Conservation (phyloP, 805 yeast genomes). For the Schizosaccharomyces lindneri region DNA sequence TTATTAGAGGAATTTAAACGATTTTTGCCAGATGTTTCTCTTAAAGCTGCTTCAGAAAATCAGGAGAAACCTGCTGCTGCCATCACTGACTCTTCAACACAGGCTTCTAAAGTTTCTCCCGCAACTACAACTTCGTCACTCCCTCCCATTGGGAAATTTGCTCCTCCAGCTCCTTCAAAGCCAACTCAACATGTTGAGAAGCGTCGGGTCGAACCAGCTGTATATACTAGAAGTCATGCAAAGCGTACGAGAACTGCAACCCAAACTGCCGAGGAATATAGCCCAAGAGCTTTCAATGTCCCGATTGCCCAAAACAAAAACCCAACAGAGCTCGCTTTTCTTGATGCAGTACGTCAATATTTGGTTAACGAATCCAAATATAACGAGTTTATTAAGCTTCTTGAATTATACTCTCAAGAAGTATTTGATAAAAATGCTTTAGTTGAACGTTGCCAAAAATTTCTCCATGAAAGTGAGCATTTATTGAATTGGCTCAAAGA, state of each 20-base stretch:
- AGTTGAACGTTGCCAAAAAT: conserved; percentile 63
- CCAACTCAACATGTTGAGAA: conserved; percentile 10
- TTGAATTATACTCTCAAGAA: conserved; percentile 74
- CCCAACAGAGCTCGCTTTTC: conserved; percentile 68
- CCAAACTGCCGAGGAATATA: not conserved
- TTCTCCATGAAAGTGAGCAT: conserved; percentile 58
- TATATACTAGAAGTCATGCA: conserved; percentile 26
- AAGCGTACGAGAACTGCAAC: conserved; percentile 56
- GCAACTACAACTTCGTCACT: conserved; percentile 21
- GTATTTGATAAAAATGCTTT: conserved; percentile 62
- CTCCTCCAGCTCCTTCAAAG: conserved; percentile 24
- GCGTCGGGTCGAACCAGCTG: conserved; percentile 5
- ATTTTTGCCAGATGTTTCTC: conserved; percentile 51
- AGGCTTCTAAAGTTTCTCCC: conserved; percentile 5
- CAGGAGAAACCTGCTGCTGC: conserved; percentile 6
- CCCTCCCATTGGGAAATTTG: conserved; percentile 77
- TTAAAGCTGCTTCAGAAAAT: conserved; percentile 10
- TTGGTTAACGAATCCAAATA: conserved; percentile 75
- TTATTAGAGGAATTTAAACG: conserved; percentile 82
- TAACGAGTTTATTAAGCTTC: conserved; percentile 70
- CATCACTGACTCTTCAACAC: not conserved
- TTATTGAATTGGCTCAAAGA: conserved; percentile 74
- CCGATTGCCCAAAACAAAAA: not conserved
- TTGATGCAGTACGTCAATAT: conserved; percentile 72
- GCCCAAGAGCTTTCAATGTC: not conserved